A percentile compares a stretch with the other conserved stretches of the same genome.
These are phyloP conservation scores for Micractinium sp. DNA, from an alignment of 139 green algal species.

Conservation along the genomic window DNA sequence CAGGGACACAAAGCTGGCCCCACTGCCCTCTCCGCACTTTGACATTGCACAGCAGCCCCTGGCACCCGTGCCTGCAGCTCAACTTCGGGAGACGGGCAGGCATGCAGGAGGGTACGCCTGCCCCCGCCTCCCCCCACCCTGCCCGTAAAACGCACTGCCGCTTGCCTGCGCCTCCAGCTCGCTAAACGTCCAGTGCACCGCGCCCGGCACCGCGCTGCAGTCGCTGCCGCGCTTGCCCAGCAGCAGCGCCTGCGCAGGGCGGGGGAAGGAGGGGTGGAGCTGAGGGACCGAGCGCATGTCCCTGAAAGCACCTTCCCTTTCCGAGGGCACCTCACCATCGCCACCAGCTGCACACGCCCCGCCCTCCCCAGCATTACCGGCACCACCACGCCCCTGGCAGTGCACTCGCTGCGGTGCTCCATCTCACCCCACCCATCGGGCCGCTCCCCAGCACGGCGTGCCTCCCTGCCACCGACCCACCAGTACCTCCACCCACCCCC, in stretches of 20 bases:
- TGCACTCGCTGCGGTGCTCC: neutral
- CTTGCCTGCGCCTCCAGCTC: slow-evolving; percentile 27
- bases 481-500: neutral
- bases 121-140: too few species aligned
- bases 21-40: too few species aligned
- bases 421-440: neutral
- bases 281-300: neutral
- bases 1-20: too few species aligned
- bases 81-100: neutral
- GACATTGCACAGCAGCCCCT: too few species aligned
- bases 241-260: slow-evolving; percentile 3
- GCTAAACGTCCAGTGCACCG: slow-evolving; percentile 7
- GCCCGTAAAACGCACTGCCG: too few species aligned
- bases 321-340: neutral
- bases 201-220: slow-evolving; percentile 6
- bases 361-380: too few species aligned
- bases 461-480: neutral
- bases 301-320: neutral
- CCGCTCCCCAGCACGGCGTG: neutral
- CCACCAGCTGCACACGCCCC: too few species aligned
- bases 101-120: neutral
- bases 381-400: neutral
- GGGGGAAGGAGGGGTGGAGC: neutral
- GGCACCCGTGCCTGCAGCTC: too few species aligned
- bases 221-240: slow-evolving; percentile 32